A percentile compares a stretch with the other conserved stretches of the same genome.
Evolutionary conservation across 352 stramenopile species (phyloP).

Genomic region (Globisporangium ultimum): DNA sequence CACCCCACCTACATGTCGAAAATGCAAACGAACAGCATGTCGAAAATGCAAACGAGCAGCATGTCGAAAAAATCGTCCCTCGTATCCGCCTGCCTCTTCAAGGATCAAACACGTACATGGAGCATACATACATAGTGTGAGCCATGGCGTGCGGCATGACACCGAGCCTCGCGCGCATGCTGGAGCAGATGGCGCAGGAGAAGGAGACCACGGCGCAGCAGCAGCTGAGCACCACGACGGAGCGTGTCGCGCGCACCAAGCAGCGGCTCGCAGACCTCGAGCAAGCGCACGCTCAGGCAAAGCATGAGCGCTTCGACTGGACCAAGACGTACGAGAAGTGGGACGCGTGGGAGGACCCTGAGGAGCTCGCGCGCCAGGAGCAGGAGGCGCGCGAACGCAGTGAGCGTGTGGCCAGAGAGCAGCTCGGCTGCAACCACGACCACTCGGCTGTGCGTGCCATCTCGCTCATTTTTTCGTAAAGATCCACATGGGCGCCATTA

Average conservation of each 20-base stretch:
- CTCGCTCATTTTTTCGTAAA: too few relatives aligned
- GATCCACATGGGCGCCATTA: too few relatives aligned
- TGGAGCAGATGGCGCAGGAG: constrained; percentile 58
- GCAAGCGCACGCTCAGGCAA: constrained; percentile 15
- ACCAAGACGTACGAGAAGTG: constrained; percentile 76
- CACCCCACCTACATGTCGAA: too few relatives aligned
- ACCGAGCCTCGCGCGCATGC: constrained; percentile 62
- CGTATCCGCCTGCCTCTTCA: too few relatives aligned
- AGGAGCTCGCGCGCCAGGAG: constrained; percentile 69
- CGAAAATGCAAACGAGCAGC: too few relatives aligned
- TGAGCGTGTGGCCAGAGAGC: constrained; percentile 38
- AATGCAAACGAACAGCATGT: too few relatives aligned
- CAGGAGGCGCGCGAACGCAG: constrained; percentile 59
- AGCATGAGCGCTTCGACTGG: constrained; percentile 55
- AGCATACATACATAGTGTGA: too few relatives aligned
- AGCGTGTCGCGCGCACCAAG: constrained; percentile 40
- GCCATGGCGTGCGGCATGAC: constrained; percentile 67
- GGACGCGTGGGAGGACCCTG: constrained; percentile 75
- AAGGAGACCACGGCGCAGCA: constrained; percentile 48
- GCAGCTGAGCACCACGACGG: constrained; percentile 26
- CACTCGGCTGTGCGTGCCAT: constrained; percentile 47
- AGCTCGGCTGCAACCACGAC: constrained; percentile 78
- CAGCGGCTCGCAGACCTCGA: constrained; percentile 21
- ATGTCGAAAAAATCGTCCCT: too few relatives aligned
- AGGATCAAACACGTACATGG: too few relatives aligned